Conservation (phyloP, 2,329 filamentous ascomycete species). For the Neopestalotiopsis sp. region DNA sequence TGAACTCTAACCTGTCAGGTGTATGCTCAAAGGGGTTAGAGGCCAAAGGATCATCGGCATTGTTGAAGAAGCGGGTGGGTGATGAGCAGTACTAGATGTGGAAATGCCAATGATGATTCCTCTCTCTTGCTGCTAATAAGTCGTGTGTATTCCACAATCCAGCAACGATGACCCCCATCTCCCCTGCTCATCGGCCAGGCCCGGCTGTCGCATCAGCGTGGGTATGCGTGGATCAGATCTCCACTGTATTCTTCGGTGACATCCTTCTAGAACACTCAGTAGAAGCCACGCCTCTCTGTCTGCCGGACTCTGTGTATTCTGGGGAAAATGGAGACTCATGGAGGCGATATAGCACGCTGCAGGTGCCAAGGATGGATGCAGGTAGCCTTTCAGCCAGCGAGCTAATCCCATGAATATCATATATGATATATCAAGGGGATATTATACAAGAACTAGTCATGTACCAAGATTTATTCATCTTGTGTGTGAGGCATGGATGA, state of each 20-base stretch:
- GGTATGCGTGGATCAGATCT: not conserved
- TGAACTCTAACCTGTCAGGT: slow-evolving; percentile 2
- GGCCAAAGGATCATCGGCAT: not conserved
- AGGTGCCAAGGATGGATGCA: slow-evolving; percentile 10
- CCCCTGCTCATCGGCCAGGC: not conserved
- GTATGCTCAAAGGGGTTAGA: slow-evolving; percentile 7
- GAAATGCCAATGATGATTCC: slow-evolving; percentile 1
- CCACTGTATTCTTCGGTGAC: slow-evolving; percentile 13
- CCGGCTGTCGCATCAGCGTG: slow-evolving; percentile 16
- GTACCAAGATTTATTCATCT: not conserved
- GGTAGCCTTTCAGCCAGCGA: not conserved
- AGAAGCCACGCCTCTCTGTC: slow-evolving; percentile 11
- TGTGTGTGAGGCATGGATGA: no score
- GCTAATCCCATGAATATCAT: not conserved
- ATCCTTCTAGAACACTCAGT: slow-evolving; percentile 19
- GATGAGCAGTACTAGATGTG: not conserved
- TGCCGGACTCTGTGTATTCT: slow-evolving; percentile 12
- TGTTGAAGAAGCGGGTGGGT: not conserved
- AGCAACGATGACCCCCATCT: not conserved
- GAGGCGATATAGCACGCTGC: not conserved
- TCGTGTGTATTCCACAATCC: not conserved
- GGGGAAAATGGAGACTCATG: slow-evolving; percentile 9
- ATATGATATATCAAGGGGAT: not conserved
- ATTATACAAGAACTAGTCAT: not conserved
- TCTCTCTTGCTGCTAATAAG: not conserved